Evolutionary conservation across 2,329 filamentous ascomycete genomes (phyloP), one percentile per base, ranked within the genome.

Genomic region (Aspergillus pseudonomiae): DNA sequence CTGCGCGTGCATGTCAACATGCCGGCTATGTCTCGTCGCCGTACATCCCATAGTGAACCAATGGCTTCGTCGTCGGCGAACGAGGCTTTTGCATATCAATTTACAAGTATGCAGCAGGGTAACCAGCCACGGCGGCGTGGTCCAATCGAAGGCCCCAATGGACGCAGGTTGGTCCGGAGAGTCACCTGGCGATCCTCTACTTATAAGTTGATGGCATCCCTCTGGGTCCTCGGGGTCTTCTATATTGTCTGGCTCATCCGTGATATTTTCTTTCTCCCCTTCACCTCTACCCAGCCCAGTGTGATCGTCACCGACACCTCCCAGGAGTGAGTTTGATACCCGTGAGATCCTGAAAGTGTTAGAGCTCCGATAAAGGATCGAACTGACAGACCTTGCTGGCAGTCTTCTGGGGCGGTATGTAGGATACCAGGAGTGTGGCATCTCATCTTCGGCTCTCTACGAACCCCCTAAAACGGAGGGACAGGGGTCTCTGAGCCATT

Each of bases 151-250:
- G 77, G 76, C n/a, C 77, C 77, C 39, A 71, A 75, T 68, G 77
- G 77, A 63, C 75, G 77, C 46, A 72, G 75, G 57, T 68, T 79
- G 45, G 77, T 77, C 64, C 77, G 77, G 36, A 73, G 77, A 65
- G 77, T 79, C 67, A 79, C 77, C 67, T 79, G 77, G 77, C 76
- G 78, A 41, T 79, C 77, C 14, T 79, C 77, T 19, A 78, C 77
- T 24, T 79, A 79, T 71, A 79, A 78, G 65, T 68, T 79, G 48
- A 73, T 79, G 70, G 77, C 78, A 7, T 78, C 75, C 45, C 68
- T 79, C 24, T 79, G 77, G 76, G 75, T 79, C 26, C 60, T 78
- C 53, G 75, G 74, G 14, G 76, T 79, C 10, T 67, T 79, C 52
- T 79, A 78, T 62, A 76, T 79, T 61, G 73, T 78, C 59, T 79